Evolutionary conservation across 2,329 filamentous ascomycete genomes (phyloP).

Genomic region (Fusarium sp.): DNA sequence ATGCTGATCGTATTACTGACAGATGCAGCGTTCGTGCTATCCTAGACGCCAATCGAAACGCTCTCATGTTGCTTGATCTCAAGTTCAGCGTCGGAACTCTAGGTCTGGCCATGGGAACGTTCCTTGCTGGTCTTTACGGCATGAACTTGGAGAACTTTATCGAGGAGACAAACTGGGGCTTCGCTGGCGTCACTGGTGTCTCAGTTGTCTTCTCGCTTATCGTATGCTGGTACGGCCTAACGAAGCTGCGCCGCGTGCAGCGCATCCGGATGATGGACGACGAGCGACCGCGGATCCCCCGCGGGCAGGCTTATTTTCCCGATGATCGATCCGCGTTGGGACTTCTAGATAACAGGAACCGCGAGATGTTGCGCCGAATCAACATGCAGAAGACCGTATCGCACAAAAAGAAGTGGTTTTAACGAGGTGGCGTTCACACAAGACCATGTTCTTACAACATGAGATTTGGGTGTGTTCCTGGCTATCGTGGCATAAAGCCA

Average conservation of each 20-base stretch:
- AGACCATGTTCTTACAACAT: constrained; percentile 8
- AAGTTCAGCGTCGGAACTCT: constrained; percentile 97
- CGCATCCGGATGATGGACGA: constrained; percentile 82
- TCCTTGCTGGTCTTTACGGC: constrained; percentile 97
- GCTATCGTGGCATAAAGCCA: constrained; percentile 20
- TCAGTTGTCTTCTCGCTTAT: constrained; percentile 79
- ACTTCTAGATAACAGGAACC: constrained; percentile 64
- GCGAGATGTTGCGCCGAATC: constrained; percentile 64
- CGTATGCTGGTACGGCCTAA: constrained; percentile 85
- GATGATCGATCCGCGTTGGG: constrained; percentile 57
- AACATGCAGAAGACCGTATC: constrained; percentile 59
- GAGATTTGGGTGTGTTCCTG: constrained; percentile 23
- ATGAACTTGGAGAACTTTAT: constrained; percentile 99
- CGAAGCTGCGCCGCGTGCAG: constrained; percentile 86
- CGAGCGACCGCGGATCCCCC: constrained; percentile 53
- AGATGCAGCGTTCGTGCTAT: constrained; percentile 85
- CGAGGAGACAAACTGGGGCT: constrained; percentile 91
- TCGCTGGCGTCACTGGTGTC: constrained; percentile 76
- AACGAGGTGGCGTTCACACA: background rate
- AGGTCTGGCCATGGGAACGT: constrained; percentile 93
- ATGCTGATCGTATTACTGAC: constrained; percentile 32
- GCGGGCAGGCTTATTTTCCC: constrained; percentile 53
- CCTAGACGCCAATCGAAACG: constrained; percentile 96
- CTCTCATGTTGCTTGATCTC: constrained; percentile 95
- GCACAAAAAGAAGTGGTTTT: constrained; percentile 51